Evolutionary conservation across 2,329 filamentous ascomycete genomes (phyloP).

Genomic region (Ophiostoma perfectum): DNA sequence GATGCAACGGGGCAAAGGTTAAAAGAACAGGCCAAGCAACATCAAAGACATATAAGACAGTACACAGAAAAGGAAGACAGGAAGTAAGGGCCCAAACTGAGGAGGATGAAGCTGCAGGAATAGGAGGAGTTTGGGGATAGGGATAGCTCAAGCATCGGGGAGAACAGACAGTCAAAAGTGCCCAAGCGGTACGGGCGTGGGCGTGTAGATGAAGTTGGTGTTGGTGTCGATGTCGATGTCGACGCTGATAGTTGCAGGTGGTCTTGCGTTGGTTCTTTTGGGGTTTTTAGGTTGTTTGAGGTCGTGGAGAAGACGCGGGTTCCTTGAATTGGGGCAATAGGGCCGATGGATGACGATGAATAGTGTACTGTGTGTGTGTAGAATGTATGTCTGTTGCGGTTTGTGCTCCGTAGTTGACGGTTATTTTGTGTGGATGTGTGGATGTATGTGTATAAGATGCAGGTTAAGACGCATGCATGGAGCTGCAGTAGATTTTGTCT

Average conservation of each 20-base stretch:
- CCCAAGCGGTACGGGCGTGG: background rate
- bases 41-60: background rate
- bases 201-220: background rate
- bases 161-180: background rate
- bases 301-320: background rate
- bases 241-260: background rate
- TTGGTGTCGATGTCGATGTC: background rate
- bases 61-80: too few relatives aligned
- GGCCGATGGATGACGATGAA: background rate
- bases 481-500: constrained; percentile 14
- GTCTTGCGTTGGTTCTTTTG: background rate
- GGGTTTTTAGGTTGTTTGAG: background rate
- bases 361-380: background rate
- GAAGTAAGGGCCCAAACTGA: too few relatives aligned
- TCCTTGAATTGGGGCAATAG: background rate
- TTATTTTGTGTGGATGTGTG: constrained; percentile 15
- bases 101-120: too few relatives aligned
- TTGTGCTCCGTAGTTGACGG: background rate
- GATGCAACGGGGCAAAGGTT: background rate
- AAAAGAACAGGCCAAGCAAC: background rate
- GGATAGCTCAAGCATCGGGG: too few relatives aligned
- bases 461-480: constrained; percentile 12
- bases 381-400: background rate
- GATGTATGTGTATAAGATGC: constrained; percentile 16
- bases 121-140: too few relatives aligned